Base-by-base conservation (phyloP, 768 basidiomycete species). In the Hydnomerulius pinastri region DNA sequence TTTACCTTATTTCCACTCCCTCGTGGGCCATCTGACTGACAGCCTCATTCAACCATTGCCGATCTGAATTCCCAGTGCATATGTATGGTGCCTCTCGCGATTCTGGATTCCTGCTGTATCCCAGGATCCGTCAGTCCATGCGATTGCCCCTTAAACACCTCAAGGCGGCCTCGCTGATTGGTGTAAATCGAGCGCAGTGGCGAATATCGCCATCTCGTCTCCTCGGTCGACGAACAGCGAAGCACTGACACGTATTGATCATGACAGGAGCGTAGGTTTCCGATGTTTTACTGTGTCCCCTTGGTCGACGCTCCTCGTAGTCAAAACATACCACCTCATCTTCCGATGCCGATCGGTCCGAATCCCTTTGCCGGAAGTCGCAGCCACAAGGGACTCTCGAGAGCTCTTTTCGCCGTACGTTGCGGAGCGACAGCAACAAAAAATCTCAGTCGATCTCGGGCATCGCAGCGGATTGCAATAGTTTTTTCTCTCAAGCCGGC, bases 321-420 rank as follows among this genome's bases (percentile, higher is more conserved):
- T n/a, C 17, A 37, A 42, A 38, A 25, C 43, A 45, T 21, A 15
- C 37, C 27, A 45, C 33, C 40, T 46, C 23, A 36, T 32, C 51
- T 27, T 11, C 59, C 49, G 45, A 62, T 58, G 60, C 60, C 55
- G 58, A 48, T 48, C 61, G 66, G 65, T 29, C 52, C 53, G 55
- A 41, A 9, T 29, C 8, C 11, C 20, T 20, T 36, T 57, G 23
- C 46, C 44, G 45, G 23, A 27, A 21, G 23, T 12, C n/a, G 28
- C 24, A 37, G 46, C 43, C 43, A 53, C 32, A 24, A 48, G 18
- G 24, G 21, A 12, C 29, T 18, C 21, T 23, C 17, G 30, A 50
- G 68, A 57, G 64, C 11, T 40, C 24, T 68, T 69, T 66, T 59
- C 46, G 66, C 66, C 10, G 53, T 51, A 55, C 43, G 56, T 46